These are phyloP conservation scores for Neonectria magnoliae DNA, from an alignment of 2,329 filamentous ascomycete species.

Conservation along the genomic window DNA sequence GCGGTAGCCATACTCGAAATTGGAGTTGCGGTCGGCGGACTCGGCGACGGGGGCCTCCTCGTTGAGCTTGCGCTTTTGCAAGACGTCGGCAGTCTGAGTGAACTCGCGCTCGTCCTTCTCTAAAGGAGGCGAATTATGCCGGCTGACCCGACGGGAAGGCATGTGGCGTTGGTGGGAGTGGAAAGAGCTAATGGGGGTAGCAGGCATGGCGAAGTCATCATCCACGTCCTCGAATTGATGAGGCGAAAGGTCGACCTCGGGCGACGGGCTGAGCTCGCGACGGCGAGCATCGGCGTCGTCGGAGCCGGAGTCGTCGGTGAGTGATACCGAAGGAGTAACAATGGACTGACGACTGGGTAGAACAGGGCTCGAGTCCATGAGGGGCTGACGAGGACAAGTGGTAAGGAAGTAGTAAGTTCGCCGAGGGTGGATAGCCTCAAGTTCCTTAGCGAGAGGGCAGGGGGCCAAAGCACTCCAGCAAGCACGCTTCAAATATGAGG, in stretches of 20 bases:
- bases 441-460: conserved; percentile 91
- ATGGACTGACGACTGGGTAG: conserved; percentile 56
- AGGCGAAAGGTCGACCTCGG: conserved; percentile 90
- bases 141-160: conserved; percentile 54
- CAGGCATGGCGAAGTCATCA: conserved; percentile 67
- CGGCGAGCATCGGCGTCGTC: conserved; percentile 78
- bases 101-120: conserved; percentile 98
- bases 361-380: conserved; percentile 64
- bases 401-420: conserved; percentile 97
- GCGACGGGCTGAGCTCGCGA: conserved; percentile 84
- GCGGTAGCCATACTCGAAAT: conserved; percentile 49
- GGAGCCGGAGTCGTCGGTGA: conserved; percentile 60
- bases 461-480: conserved; percentile 81
- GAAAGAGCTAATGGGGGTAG: conserved; percentile 72
- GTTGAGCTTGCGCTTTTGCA: conserved; percentile 73
- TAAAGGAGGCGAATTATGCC: conserved; percentile 85
- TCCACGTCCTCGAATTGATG: conserved; percentile 83
- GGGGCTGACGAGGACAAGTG: conserved; percentile 82
- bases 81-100: conserved; percentile 89
- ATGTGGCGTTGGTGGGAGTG: conserved; percentile 57
- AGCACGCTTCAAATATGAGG: conserved; percentile 87
- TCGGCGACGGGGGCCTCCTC: conserved; percentile 51
- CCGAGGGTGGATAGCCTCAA: conserved; percentile 90
- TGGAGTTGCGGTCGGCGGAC: conserved; percentile 42
- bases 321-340: conserved; percentile 85